Evolutionary conservation across 495 filamentous ascomycete genomes (phyloP), one percentile per base, ranked within the genome.

Genomic region (Penicillium paxilli): DNA sequence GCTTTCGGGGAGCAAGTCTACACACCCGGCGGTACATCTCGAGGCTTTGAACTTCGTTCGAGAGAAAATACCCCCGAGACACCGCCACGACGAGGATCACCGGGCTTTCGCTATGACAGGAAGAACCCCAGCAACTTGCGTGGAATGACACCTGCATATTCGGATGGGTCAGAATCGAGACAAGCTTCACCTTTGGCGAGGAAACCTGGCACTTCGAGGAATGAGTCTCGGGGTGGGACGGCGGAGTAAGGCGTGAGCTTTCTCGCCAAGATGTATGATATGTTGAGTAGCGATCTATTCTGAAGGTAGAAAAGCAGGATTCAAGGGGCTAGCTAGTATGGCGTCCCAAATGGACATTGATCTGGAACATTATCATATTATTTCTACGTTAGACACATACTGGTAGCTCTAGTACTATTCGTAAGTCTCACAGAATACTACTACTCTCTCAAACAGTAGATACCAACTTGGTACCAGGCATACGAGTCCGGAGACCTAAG

Each of bases 61-160:
- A 57, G 74, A 21, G 72, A 75, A 28, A 67, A 62, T 37, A 77
- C 75, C 0, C 75, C 73, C 1, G 70, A 76, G 32, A 72, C 71
- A 4, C 69, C 72, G 4, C 47, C 57, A 25, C 60, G 57, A 24
- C 40, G 52, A n/a, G 52, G 59, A 9, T 67, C 62, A 5, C 59
- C 62, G 5, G 54, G 60, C n/a, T 26, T 60, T 6, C 52, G 60
- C n/a, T 33, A 54, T 2, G 66, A 64, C 42, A n/a, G 35, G 40
- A 56, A 58, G 40, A 58, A 51, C 5, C 47, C 53, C 5, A 67
- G 62, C 57, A 50, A 52, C n/a, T 21, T 66, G 23, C 62, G 68
- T 17, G 62, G 59, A 22, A 62, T 64, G 44, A 64, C 56, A 3
- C 64, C 69, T 12, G 62, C 63, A 7, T 66, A 67, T 58, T 17